These are phyloP conservation scores for Grifola frondosa DNA, from an alignment of 1,284 basidiomycete genomes.

Conservation along the genomic window DNA sequence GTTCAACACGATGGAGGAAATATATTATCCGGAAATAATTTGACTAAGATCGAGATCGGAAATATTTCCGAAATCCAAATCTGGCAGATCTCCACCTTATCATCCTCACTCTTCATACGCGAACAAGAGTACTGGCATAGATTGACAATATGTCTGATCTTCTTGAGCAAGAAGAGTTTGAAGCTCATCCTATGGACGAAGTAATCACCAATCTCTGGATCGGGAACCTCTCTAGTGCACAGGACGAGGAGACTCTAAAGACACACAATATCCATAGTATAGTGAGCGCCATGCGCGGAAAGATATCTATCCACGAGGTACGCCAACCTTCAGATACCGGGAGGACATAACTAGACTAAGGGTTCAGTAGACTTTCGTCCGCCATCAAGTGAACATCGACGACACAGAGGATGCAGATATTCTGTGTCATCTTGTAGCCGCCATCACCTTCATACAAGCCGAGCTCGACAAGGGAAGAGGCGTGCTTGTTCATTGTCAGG, in stretches of 20 bases:
- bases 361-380: conserved; percentile 58
- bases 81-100: background rate
- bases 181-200: conserved; percentile 28
- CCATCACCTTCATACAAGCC: conserved; percentile 77
- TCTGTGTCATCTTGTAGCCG: conserved; percentile 71
- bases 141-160: conserved; percentile 10
- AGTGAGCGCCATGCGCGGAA: conserved; percentile 70
- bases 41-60: background rate
- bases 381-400: conserved; percentile 70
- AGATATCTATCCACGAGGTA: conserved; percentile 64
- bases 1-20: conserved; percentile 1
- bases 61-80: too few species aligned
- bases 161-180: too few species aligned
- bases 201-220: conserved; percentile 26
- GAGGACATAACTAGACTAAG: conserved; percentile 9
- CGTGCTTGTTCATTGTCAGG: conserved; percentile 85
- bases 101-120: background rate
- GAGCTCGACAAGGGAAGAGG: conserved; percentile 73
- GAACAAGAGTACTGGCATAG: background rate
- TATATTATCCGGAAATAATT: background rate
- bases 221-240: conserved; percentile 24
- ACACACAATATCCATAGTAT: conserved; percentile 68
- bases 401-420: conserved; percentile 73
- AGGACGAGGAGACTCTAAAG: conserved; percentile 51
- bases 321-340: conserved; percentile 12